A percentile compares a stretch with the other conserved stretches of the same genome.
Conservation (phyloP, 1,284 basidiomycete species). For the Caloboletus inedulis region DNA sequence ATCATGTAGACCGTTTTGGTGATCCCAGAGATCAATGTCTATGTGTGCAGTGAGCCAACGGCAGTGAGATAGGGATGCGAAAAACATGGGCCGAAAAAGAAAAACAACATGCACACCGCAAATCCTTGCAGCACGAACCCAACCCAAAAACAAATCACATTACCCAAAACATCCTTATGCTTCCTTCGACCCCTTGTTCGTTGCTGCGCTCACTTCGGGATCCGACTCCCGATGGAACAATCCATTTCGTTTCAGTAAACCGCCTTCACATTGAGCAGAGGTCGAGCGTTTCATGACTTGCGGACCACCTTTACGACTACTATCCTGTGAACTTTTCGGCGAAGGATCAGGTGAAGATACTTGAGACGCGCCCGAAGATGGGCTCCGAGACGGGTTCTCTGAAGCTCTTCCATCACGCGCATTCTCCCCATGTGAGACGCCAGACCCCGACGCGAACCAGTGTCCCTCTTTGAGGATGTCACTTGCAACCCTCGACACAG, state of each 20-base stretch:
- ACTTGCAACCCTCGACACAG: slow-evolving; percentile 39
- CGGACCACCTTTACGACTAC: slow-evolving; percentile 13
- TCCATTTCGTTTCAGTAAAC: slow-evolving; percentile 28
- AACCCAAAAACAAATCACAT: slow-evolving; percentile 12
- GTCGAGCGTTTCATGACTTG: slow-evolving; percentile 31
- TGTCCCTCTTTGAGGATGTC: slow-evolving; percentile 40
- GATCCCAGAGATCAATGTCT: slow-evolving; percentile 13
- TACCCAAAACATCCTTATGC: slow-evolving; percentile 39
- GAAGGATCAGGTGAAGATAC: slow-evolving; percentile 12
- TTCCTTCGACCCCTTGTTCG: slow-evolving; percentile 44
- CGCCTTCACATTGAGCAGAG: slow-evolving; percentile 30
- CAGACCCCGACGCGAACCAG: slow-evolving; percentile 4
- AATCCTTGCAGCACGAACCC: background rate
- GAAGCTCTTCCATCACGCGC: slow-evolving; percentile 3
- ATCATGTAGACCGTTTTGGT: slow-evolving; percentile 5
- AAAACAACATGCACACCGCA: slow-evolving; percentile 3
- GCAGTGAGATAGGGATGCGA: slow-evolving; percentile 2
- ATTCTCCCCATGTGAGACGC: slow-evolving; percentile 5
- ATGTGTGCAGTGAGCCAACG: slow-evolving; percentile 14
- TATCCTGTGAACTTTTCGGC: slow-evolving; percentile 11
- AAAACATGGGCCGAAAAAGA: slow-evolving; percentile 2
- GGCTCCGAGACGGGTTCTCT: slow-evolving; percentile 5
- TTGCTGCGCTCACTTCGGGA: slow-evolving; percentile 27
- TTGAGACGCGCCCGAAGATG: slow-evolving; percentile 12
- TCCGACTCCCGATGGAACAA: slow-evolving; percentile 33